Conservation (phyloP, 306 rosid species). For the Psophocarpus tetragonolobus region DNA sequence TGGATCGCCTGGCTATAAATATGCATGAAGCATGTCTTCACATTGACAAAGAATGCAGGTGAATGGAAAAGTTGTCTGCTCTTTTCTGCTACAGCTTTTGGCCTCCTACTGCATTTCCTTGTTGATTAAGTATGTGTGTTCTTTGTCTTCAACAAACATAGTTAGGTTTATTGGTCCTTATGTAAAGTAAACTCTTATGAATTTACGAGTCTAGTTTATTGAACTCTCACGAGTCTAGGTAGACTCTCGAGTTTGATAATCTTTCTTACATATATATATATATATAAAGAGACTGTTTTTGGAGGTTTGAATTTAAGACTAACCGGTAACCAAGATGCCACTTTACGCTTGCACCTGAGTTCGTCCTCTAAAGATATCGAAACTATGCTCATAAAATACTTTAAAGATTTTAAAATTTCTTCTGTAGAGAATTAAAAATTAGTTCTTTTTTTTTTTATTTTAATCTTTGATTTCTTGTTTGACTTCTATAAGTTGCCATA, state of each 20-base stretch:
- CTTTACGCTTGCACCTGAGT: too few relatives aligned
- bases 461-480: background rate
- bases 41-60: conserved; percentile 75
- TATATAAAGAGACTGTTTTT: too few relatives aligned
- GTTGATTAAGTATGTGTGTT: background rate
- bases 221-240: too few relatives aligned
- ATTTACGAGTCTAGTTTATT: too few relatives aligned
- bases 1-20: conserved; percentile 60
- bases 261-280: too few relatives aligned
- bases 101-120: background rate
- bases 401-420: background rate
- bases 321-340: too few relatives aligned
- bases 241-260: too few relatives aligned
- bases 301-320: too few relatives aligned
- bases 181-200: too few relatives aligned
- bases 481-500: background rate
- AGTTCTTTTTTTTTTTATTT: conserved; percentile 5
- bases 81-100: background rate
- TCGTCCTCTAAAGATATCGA: too few relatives aligned
- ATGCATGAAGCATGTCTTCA: conserved; percentile 69
- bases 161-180: too few relatives aligned
- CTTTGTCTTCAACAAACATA: too few relatives aligned
- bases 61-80: background rate
- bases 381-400: background rate
- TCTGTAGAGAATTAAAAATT: background rate